A percentile compares a stretch with the other conserved stretches of the same genome.
These are phyloP conservation scores for Vinca major DNA, from an alignment of 305 asterid species.

Conservation along the genomic window DNA sequence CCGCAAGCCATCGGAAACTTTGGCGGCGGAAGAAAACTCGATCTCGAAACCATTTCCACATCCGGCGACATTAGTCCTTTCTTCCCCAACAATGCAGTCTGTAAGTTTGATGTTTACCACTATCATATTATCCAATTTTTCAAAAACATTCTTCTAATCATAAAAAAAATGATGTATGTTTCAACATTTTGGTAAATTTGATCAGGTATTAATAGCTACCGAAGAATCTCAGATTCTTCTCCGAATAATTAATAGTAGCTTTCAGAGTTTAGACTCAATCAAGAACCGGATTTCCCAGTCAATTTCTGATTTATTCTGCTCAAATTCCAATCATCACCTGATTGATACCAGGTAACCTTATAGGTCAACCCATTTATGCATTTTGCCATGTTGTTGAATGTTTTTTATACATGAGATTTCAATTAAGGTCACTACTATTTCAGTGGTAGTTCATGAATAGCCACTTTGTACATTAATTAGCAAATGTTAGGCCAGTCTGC, in stretches of 20 bases:
- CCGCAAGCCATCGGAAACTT: not conserved
- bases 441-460: too few relatives aligned
- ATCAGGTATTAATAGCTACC: slow-evolving; percentile 25
- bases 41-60: not conserved
- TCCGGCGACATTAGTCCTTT: not conserved
- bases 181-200: not conserved
- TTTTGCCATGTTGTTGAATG: not conserved
- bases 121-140: not conserved
- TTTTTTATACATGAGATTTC: not conserved
- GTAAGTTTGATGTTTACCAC: not conserved
- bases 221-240: slow-evolving; percentile 52
- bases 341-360: slow-evolving; percentile 33
- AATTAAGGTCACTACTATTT: too few relatives aligned
- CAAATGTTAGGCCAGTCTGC: too few relatives aligned
- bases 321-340: slow-evolving; percentile 22
- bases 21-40: not conserved
- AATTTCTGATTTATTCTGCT: slow-evolving; percentile 27
- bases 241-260: slow-evolving; percentile 46
- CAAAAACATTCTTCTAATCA: not conserved
- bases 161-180: not conserved
- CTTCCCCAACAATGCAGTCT: not conserved
- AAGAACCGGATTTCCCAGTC: slow-evolving; percentile 38
- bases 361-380: not conserved
- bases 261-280: slow-evolving; percentile 42
- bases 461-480: too few relatives aligned